These are phyloP conservation scores for Cerioporus squamosus DNA, from an alignment of 1,284 basidiomycete genomes.

Conservation along the genomic window DNA sequence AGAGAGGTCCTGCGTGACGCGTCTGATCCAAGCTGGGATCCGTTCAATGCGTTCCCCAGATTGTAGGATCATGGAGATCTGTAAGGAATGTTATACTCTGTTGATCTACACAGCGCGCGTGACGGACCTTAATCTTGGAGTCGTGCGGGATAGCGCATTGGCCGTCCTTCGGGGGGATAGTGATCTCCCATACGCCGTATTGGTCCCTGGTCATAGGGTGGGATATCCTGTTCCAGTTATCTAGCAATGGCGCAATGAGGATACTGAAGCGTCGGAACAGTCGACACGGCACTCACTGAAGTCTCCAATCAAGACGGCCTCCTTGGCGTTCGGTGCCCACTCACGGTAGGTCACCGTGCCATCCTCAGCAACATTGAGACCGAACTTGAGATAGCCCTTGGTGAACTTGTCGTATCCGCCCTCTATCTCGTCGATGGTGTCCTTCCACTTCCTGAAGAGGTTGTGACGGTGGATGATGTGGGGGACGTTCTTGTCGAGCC, in stretches of 20 bases:
- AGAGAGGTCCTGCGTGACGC: constrained; percentile 92
- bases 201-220: constrained; percentile 86
- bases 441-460: constrained; percentile 75
- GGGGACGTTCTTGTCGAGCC: constrained; percentile 77
- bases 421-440: constrained; percentile 75
- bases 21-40: constrained; percentile 91
- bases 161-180: constrained; percentile 75
- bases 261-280: background rate
- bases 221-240: constrained; percentile 85
- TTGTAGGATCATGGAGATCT: constrained; percentile 87
- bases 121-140: constrained; percentile 84
- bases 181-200: constrained; percentile 95
- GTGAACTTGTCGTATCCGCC: constrained; percentile 92
- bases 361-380: constrained; percentile 75
- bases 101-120: constrained; percentile 7
- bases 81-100: constrained; percentile 1
- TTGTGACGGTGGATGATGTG: constrained; percentile 77
- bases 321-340: constrained; percentile 92
- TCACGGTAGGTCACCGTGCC: constrained; percentile 87
- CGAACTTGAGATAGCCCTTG: constrained; percentile 86
- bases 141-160: constrained; percentile 91
- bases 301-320: constrained; percentile 90
- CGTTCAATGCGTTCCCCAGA: constrained; percentile 86
- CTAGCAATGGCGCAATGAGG: constrained; percentile 43
- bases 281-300: constrained; percentile 75